A percentile compares a stretch with the other conserved stretches of the same genome.
Evolutionary conservation across 2,329 filamentous ascomycete species (phyloP).

Genomic region (Diaporthe citriasiana): DNA sequence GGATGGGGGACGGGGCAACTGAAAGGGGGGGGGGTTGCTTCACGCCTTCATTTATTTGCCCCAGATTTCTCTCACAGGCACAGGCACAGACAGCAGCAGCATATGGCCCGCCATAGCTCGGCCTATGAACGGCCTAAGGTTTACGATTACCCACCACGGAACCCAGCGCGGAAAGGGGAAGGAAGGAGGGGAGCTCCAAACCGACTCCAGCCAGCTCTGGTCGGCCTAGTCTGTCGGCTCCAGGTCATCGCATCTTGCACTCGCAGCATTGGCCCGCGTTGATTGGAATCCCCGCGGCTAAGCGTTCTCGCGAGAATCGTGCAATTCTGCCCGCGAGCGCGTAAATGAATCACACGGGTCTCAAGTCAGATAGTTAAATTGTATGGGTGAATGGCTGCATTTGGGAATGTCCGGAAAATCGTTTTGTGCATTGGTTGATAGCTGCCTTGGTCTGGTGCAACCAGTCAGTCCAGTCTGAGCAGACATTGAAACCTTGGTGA

Average conservation of each 20-base stretch:
- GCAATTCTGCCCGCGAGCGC: constrained; percentile 11
- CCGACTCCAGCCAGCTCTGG: background rate
- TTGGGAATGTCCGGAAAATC: constrained; percentile 1
- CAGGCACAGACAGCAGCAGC: background rate
- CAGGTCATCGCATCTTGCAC: constrained; percentile 20
- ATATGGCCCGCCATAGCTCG: background rate
- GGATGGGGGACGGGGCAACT: background rate
- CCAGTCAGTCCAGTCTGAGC: background rate
- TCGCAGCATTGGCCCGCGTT: constrained; percentile 3
- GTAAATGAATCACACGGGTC: background rate
- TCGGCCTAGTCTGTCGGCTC: constrained; percentile 8
- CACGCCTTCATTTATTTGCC: no score
- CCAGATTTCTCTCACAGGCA: background rate
- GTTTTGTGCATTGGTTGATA: constrained; percentile 2
- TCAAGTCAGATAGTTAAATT: background rate
- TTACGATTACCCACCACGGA: constrained; percentile 19
- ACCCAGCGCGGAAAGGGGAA: background rate
- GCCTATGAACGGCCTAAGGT: constrained; percentile 17
- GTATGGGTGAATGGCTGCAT: background rate
- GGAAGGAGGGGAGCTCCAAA: background rate
- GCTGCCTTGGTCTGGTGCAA: background rate
- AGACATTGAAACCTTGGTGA: background rate
- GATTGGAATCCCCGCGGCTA: constrained; percentile 27
- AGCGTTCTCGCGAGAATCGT: background rate
- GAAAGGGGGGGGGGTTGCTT: no score